phyloP scores from a whole-genome alignment of 176 grass and related monocot genomes.

The Avena sativa region DNA sequence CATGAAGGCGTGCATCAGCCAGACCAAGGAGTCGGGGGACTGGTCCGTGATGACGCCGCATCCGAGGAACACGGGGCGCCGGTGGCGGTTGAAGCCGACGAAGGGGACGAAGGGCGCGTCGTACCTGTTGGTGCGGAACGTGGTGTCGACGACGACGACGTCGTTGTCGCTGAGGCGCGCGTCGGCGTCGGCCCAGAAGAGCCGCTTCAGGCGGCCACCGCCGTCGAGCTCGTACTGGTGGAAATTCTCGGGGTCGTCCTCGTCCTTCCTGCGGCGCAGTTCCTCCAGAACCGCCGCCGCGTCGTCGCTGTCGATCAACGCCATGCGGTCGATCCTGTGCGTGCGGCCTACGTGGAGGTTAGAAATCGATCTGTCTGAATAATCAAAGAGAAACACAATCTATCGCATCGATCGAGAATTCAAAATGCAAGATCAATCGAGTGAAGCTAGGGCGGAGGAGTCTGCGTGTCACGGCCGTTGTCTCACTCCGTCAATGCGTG shows the following conservation, averaged over 20 bases:
- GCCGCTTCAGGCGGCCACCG: neutral
- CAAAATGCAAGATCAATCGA: neutral
- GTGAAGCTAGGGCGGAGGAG: neutral
- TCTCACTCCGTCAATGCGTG: too few species aligned
- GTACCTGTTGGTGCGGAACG: constrained; percentile 35
- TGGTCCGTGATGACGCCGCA: neutral
- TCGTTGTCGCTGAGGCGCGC: neutral
- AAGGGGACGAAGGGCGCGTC: constrained; percentile 20
- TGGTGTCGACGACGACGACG: constrained; percentile 36
- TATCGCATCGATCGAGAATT: neutral
- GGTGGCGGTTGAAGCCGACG: constrained; percentile 29
- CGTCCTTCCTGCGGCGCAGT: neutral
- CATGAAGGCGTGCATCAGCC: neutral
- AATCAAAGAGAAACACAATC: neutral
- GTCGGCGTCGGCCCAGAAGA: constrained; percentile 24
- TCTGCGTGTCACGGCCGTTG: too few species aligned
- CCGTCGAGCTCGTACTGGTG: neutral
- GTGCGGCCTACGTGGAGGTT: neutral
- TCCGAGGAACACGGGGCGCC: constrained; percentile 15
- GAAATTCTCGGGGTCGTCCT: neutral
- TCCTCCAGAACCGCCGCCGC: neutral
- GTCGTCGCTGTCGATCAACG: constrained; percentile 14
- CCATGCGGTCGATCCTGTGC: neutral
- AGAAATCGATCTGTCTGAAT: neutral
- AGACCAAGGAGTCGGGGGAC: neutral